These are phyloP conservation scores for Thymus mandschuricus DNA, from an alignment of 257 asterid genomes.

Conservation along the genomic window DNA sequence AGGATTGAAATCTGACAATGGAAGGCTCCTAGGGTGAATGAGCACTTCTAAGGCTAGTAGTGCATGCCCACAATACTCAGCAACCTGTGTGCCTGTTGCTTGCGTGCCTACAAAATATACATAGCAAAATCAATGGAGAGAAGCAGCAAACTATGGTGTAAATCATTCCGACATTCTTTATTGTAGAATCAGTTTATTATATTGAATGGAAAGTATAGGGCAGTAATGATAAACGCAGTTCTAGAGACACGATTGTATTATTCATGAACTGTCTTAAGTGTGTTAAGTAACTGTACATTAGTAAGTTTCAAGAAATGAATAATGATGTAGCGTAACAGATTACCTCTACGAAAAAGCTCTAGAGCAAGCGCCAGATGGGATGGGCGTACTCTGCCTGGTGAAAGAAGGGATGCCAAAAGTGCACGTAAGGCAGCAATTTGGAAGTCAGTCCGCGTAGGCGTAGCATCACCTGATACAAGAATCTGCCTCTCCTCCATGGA, in stretches of 20 bases:
- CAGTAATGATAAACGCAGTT: neutral
- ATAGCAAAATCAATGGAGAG: constrained; percentile 2
- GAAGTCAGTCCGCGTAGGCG: constrained; percentile 51
- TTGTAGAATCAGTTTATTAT: neutral
- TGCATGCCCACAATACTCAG: constrained; percentile 65
- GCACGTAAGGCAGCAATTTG: constrained; percentile 86
- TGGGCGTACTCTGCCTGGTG: constrained; percentile 70
- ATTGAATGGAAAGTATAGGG: neutral
- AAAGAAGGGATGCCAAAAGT: constrained; percentile 88
- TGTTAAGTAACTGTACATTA: neutral
- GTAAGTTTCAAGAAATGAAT: constrained; percentile 12
- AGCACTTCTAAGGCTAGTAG: constrained; percentile 74
- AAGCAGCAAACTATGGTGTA: constrained; percentile 3
- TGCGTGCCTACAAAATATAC: constrained; percentile 51
- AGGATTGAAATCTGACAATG: constrained; percentile 47
- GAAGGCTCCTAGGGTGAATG: constrained; percentile 74
- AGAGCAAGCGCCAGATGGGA: constrained; percentile 64
- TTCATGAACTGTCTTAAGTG: neutral
- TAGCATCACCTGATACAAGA: constrained; percentile 41
- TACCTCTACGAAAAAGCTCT: constrained; percentile 76
- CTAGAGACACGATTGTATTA: neutral
- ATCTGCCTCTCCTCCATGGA: constrained; percentile 45
- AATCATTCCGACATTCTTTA: neutral
- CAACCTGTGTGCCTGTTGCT: constrained; percentile 61
- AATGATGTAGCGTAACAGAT: constrained; percentile 21